A percentile compares a stretch with the other conserved stretches of the same genome.
These are phyloP conservation scores for Diaporthe eres DNA, from an alignment of 2,329 filamentous ascomycete species.

Conservation along the genomic window DNA sequence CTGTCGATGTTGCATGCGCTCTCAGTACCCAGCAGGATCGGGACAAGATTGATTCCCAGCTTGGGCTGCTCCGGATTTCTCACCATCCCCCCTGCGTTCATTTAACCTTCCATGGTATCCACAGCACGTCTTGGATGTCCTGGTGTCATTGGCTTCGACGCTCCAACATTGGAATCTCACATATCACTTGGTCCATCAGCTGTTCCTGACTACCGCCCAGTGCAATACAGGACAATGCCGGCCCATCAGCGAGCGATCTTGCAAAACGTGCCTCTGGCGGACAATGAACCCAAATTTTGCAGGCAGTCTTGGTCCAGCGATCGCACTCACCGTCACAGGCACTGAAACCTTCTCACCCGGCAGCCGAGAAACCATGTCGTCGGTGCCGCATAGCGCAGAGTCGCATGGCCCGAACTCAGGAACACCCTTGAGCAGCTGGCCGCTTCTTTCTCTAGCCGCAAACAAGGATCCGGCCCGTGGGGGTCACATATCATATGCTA, in stretches of 20 bases:
- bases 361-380: constrained; percentile 27
- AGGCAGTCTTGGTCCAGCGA: not conserved
- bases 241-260: constrained; percentile 9
- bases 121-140: not conserved
- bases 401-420: constrained; percentile 27
- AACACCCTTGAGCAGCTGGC: constrained; percentile 34
- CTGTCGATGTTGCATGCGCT: not conserved
- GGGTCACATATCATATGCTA: constrained; percentile 38
- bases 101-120: not conserved
- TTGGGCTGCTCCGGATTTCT: not conserved
- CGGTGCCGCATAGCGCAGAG: constrained; percentile 1
- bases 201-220: not conserved
- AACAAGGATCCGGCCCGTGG: constrained; percentile 39
- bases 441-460: constrained; percentile 40
- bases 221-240: not conserved
- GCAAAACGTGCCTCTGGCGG: not conserved
- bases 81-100: not conserved
- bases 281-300: not conserved
- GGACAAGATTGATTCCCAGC: not conserved
- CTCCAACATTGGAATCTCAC: not conserved
- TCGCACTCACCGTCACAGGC: constrained; percentile 8
- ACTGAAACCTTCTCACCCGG: constrained; percentile 5
- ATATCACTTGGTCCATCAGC: not conserved
- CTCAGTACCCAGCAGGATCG: not conserved
- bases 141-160: not conserved